Percentiles rank a stretch among this genome's conserved stretches.
Conservation (phyloP, 2,329 filamentous ascomycete species). For the Rutstroemia sp. region DNA sequence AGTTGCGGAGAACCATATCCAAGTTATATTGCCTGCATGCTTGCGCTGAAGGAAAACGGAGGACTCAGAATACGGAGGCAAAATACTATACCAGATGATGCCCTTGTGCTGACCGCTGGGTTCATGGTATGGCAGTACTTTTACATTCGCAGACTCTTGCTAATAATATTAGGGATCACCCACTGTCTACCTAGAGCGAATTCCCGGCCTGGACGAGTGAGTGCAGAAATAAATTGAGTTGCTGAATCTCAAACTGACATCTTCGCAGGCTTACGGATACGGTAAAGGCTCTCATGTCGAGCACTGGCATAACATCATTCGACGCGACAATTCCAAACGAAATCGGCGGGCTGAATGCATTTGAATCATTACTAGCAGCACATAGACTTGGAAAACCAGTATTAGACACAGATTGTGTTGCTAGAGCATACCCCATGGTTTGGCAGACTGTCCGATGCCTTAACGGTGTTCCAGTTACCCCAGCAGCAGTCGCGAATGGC, state of each 20-base stretch:
- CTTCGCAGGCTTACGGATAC: conserved; percentile 22
- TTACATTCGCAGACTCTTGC: background rate
- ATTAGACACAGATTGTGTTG: conserved; percentile 27
- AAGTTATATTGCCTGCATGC: conserved; percentile 38
- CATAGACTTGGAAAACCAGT: conserved; percentile 22
- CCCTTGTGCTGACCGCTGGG: conserved; percentile 21
- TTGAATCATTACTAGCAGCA: conserved; percentile 25
- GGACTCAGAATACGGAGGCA: conserved; percentile 23
- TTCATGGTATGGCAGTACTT: conserved; percentile 23
- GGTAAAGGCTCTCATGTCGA: conserved; percentile 21
- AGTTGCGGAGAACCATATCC: conserved; percentile 45
- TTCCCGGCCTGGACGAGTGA: conserved; percentile 26
- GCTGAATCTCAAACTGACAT: background rate
- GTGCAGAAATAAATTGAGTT: background rate
- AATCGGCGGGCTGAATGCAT: conserved; percentile 57
- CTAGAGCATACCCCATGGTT: conserved; percentile 26
- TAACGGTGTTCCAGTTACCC: conserved; percentile 21
- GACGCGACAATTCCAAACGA: conserved; percentile 55
- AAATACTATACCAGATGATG: conserved; percentile 25
- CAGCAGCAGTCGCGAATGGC: conserved; percentile 24
- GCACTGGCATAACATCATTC: conserved; percentile 18
- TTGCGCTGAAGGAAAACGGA: conserved; percentile 21
- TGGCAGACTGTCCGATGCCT: conserved; percentile 28
- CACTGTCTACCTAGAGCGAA: conserved; percentile 26
- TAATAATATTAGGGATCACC: conserved; percentile 22